Evolutionary conservation across 441 rosid genomes (phyloP).

Genomic region (Populus hybrid): DNA sequence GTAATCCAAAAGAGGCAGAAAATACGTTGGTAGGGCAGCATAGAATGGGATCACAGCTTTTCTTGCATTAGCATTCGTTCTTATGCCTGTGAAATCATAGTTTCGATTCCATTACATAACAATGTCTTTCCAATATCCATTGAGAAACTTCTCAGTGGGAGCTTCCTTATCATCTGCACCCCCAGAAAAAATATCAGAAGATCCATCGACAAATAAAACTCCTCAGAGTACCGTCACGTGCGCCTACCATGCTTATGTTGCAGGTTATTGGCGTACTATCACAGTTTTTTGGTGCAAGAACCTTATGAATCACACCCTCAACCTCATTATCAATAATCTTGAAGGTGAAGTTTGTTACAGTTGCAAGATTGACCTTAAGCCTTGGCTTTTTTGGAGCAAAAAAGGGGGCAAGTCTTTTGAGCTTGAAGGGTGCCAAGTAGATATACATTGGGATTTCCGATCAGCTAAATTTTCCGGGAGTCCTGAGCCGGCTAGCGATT

Average conservation of each 20-base stretch:
- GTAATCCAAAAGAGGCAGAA: background rate
- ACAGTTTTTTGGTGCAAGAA: slow-evolving; percentile 33
- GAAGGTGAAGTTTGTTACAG: slow-evolving; percentile 18
- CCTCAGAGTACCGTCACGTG: slow-evolving; percentile 31
- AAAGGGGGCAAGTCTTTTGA: slow-evolving; percentile 30
- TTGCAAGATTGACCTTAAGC: slow-evolving; percentile 33
- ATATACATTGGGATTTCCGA: slow-evolving; percentile 33
- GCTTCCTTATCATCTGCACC: slow-evolving; percentile 1
- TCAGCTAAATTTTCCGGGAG: slow-evolving; percentile 28
- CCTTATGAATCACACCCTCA: slow-evolving; percentile 31
- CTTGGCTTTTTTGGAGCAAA: slow-evolving; percentile 37
- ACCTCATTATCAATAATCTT: slow-evolving; percentile 24
- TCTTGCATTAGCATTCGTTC: background rate
- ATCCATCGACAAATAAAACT: slow-evolving; percentile 9
- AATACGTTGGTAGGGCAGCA: background rate
- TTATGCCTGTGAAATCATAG: background rate
- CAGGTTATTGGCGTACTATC: slow-evolving; percentile 23
- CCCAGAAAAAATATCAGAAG: slow-evolving; percentile 21
- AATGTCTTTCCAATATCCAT: slow-evolving; percentile 7
- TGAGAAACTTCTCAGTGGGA: slow-evolving; percentile 11
- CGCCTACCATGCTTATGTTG: slow-evolving; percentile 23
- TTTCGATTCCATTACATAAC: background rate
- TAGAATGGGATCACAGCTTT: background rate
- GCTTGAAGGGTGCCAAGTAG: slow-evolving; percentile 32
- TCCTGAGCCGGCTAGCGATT: slow-evolving; percentile 32